These are phyloP conservation scores for Naegleria lovaniensis DNA, from an alignment of 208 protist genomes.

Conservation along the genomic window DNA sequence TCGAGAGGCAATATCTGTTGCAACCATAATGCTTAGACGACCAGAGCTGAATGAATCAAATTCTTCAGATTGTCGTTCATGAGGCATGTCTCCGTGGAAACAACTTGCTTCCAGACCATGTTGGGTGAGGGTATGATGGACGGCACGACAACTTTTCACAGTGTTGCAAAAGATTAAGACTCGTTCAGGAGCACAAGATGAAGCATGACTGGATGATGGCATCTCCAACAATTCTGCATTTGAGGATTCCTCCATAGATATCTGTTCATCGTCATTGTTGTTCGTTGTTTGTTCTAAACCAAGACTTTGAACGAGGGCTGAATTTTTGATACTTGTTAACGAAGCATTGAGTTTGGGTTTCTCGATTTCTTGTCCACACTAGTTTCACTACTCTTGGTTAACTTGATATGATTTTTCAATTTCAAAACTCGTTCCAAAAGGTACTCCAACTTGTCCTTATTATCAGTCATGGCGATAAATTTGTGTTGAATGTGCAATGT, in stretches of 20 bases:
- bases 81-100: background rate
- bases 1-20: constrained; percentile 22
- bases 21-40: background rate
- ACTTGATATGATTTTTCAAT: background rate
- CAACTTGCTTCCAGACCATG: background rate
- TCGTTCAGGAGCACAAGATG: background rate
- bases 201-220: no score
- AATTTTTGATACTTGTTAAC: background rate
- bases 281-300: background rate
- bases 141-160: background rate
- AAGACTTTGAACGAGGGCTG: background rate
- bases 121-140: background rate
- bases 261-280: background rate
- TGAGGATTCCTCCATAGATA: background rate
- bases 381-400: no score
- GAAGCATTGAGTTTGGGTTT: background rate
- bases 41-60: background rate
- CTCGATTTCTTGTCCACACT: background rate
- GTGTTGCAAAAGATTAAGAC: constrained; percentile 1
- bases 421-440: background rate
- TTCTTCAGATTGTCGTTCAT: background rate
- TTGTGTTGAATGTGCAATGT: background rate
- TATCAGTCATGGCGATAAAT: background rate
- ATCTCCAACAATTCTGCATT: no score
- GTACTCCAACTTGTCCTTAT: background rate